A percentile compares a stretch with the other conserved stretches of the same genome.
phyloP scores from a whole-genome alignment of 257 asterid species.

The Solanum clarkiae region DNA sequence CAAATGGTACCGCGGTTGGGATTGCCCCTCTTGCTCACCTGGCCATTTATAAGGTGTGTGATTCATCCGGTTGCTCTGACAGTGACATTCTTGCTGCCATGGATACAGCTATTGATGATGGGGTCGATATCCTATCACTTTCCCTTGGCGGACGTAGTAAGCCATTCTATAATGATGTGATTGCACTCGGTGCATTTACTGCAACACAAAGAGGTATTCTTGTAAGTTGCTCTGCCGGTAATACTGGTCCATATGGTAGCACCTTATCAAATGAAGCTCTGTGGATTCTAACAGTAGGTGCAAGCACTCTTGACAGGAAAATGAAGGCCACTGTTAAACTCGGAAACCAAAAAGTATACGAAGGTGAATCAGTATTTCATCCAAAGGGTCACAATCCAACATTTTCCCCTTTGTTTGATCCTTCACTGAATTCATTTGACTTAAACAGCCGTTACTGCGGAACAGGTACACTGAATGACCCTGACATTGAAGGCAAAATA shows the following conservation, averaged over 20 bases:
- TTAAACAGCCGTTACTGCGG: slow-evolving; percentile 2
- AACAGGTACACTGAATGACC: neutral
- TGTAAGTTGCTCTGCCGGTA: slow-evolving; percentile 27
- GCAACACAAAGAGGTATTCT: slow-evolving; percentile 37
- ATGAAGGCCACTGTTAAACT: slow-evolving; percentile 17
- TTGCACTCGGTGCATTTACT: slow-evolving; percentile 22
- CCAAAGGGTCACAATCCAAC: slow-evolving; percentile 8
- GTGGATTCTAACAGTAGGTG: slow-evolving; percentile 42
- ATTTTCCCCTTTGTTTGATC: slow-evolving; percentile 19
- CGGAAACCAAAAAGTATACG: slow-evolving; percentile 7
- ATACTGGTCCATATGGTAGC: slow-evolving; percentile 6
- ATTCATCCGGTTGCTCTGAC: slow-evolving; percentile 6
- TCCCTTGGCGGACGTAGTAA: slow-evolving; percentile 6
- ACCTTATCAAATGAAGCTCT: slow-evolving; percentile 20
- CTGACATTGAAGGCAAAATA: slow-evolving; percentile 21
- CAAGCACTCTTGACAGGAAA: slow-evolving; percentile 27
- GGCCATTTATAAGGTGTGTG: slow-evolving; percentile 35
- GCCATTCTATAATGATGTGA: neutral
- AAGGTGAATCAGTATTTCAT: slow-evolving; percentile 27
- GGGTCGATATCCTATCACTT: slow-evolving; percentile 20
- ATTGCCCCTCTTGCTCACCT: slow-evolving; percentile 50
- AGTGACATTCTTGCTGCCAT: slow-evolving; percentile 26
- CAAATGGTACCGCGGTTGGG: slow-evolving; percentile 36
- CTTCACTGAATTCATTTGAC: slow-evolving; percentile 2
- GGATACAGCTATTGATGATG: slow-evolving; percentile 38